Percentiles rank a stretch among this genome's conserved stretches.
Evolutionary conservation across 2,329 filamentous ascomycete species (phyloP).

Genomic region (Chrysoporthe puriensis): DNA sequence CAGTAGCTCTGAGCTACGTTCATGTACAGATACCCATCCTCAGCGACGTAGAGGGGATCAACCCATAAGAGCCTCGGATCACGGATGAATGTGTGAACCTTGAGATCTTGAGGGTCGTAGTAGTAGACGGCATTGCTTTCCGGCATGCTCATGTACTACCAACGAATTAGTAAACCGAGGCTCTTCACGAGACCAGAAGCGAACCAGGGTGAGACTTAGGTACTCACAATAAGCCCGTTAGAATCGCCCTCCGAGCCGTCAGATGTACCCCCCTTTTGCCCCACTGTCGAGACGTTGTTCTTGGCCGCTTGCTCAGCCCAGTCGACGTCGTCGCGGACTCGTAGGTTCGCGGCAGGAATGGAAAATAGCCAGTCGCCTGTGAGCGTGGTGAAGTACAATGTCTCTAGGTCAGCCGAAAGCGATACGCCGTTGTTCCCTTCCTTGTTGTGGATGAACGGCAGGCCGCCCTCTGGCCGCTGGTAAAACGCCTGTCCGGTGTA

Average conservation of each 20-base stretch:
- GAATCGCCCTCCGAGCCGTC: slow-evolving; percentile 50
- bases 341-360: slow-evolving; percentile 11
- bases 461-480: slow-evolving; percentile 6
- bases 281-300: slow-evolving; percentile 49
- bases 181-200: neutral
- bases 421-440: slow-evolving; percentile 15
- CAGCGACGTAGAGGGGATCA: slow-evolving; percentile 13
- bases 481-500: slow-evolving; percentile 42
- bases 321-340: neutral
- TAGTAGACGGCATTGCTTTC: slow-evolving; percentile 49
- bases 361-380: neutral
- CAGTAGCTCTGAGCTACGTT: slow-evolving; percentile 17
- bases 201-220: neutral
- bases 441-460: slow-evolving; percentile 10
- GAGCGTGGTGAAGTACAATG: slow-evolving; percentile 42
- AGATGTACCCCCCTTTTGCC: slow-evolving; percentile 48
- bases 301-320: slow-evolving; percentile 19
- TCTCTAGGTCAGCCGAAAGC: slow-evolving; percentile 38
- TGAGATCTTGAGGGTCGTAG: slow-evolving; percentile 37
- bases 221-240: slow-evolving; percentile 41
- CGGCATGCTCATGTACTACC: slow-evolving; percentile 48
- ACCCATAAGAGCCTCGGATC: slow-evolving; percentile 18
- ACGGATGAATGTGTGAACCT: slow-evolving; percentile 17
- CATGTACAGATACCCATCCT: slow-evolving; percentile 21
- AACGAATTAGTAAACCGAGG: neutral